These are phyloP conservation scores for Botrytis byssoidea DNA, from an alignment of 2,329 filamentous ascomycete species.

Conservation along the genomic window DNA sequence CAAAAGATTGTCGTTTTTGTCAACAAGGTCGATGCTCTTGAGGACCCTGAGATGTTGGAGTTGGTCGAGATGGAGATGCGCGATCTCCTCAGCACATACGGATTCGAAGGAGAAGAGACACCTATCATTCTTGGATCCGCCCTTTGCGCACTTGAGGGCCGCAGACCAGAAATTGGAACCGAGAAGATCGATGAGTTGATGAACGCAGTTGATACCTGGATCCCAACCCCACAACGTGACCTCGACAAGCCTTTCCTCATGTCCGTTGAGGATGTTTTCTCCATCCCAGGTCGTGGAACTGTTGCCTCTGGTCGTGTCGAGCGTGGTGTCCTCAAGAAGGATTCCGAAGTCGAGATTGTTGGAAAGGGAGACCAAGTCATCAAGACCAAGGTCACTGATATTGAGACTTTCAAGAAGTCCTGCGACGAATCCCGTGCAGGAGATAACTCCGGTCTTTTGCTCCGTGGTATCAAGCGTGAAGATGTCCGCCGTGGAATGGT, in stretches of 20 bases:
- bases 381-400: constrained; percentile 99
- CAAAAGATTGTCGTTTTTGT: constrained; percentile 98
- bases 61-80: constrained; percentile 99
- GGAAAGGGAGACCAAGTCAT: constrained; percentile 79
- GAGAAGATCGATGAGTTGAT: constrained; percentile 90
- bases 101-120: constrained; percentile 97
- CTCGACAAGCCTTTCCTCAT: constrained; percentile 99
- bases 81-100: constrained; percentile 87
- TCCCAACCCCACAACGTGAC: constrained; percentile 90
- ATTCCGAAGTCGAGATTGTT: constrained; percentile 90
- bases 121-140: constrained; percentile 97
- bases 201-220: constrained; percentile 88
- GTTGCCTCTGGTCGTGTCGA: constrained; percentile 96
- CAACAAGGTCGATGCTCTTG: constrained; percentile 98
- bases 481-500: constrained; percentile 96
- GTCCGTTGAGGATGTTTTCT: constrained; percentile 93
- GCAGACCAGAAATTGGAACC: constrained; percentile 81
- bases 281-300: constrained; percentile 89
- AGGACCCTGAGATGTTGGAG: constrained; percentile 99
- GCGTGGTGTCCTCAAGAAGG: constrained; percentile 90
- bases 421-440: constrained; percentile 95
- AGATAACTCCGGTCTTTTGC: constrained; percentile 95
- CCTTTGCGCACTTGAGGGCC: constrained; percentile 86
- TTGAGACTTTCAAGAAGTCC: constrained; percentile 99
- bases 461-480: constrained; percentile 94